Percentiles rank a stretch among this genome's conserved stretches.
These are phyloP conservation scores for Stellera chamaejasme DNA, from an alignment of 345 rosid species.

Conservation along the genomic window DNA sequence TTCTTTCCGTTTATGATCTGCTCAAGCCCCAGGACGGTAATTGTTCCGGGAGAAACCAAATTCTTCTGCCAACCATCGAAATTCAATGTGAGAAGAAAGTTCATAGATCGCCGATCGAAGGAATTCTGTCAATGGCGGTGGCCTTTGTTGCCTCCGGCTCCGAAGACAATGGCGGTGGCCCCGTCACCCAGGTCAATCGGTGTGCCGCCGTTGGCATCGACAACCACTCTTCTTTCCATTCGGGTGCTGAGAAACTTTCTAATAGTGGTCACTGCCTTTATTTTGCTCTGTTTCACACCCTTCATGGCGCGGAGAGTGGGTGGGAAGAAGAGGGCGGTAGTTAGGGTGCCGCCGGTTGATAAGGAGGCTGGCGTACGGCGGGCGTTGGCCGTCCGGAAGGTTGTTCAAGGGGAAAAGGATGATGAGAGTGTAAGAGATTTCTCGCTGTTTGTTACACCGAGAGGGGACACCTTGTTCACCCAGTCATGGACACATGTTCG, in stretches of 20 bases:
- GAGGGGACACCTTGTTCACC: slow-evolving; percentile 69
- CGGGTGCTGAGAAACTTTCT: slow-evolving; percentile 37
- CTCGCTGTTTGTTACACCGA: slow-evolving; percentile 41
- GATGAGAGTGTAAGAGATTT: slow-evolving; percentile 36
- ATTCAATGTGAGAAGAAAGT: no score
- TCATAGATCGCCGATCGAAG: no score
- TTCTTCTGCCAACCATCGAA: no score
- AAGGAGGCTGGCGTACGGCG: slow-evolving; percentile 59
- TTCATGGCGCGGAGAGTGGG: slow-evolving; percentile 25
- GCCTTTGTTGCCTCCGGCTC: no score
- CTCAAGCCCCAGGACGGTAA: no score
- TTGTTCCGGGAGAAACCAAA: no score
- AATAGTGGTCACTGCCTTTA: slow-evolving; percentile 31
- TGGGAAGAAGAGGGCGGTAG: slow-evolving; percentile 18
- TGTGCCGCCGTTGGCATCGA: slow-evolving; percentile 39
- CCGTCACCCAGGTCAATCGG: slow-evolving; percentile 12
- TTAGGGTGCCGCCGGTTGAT: slow-evolving; percentile 41
- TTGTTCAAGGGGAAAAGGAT: slow-evolving; percentile 41
- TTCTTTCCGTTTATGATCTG: no score
- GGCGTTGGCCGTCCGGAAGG: slow-evolving; percentile 52
- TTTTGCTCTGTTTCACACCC: slow-evolving; percentile 33
- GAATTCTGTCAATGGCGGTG: no score
- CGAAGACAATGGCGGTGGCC: slow-evolving; percentile 28
- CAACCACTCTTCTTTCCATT: slow-evolving; percentile 50
- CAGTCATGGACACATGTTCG: slow-evolving; percentile 70